A percentile compares a stretch with the other conserved stretches of the same genome.
Conservation (phyloP, 1,284 basidiomycete genomes). For the Rhodofomes roseus region DNA sequence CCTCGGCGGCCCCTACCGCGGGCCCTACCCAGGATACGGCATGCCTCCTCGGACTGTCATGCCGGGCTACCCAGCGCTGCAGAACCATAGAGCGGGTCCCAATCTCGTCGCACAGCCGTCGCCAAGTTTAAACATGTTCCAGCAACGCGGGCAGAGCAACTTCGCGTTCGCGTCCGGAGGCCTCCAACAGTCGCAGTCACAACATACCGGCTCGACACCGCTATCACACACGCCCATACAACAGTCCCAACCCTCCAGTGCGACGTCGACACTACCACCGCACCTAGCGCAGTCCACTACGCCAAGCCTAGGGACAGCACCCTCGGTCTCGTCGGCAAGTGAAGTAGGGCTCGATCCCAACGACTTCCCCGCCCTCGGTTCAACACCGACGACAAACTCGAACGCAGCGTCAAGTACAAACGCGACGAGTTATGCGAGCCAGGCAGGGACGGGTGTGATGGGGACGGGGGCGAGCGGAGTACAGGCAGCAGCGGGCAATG, state of each 20-base stretch:
- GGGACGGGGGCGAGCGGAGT: slow-evolving; percentile 36
- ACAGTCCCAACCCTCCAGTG: slow-evolving; percentile 45
- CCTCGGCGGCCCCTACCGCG: slow-evolving; percentile 60
- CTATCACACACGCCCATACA: slow-evolving; percentile 24
- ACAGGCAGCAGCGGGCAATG: slow-evolving; percentile 32
- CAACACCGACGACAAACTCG: slow-evolving; percentile 38
- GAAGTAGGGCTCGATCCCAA: slow-evolving; percentile 81
- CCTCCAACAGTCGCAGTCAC: slow-evolving; percentile 41
- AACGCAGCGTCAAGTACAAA: slow-evolving; percentile 32
- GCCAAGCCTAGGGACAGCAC: slow-evolving; percentile 41
- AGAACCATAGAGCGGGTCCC: slow-evolving; percentile 55
- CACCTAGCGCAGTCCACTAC: slow-evolving; percentile 51
- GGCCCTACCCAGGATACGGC: slow-evolving; percentile 58
- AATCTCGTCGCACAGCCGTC: slow-evolving; percentile 58
- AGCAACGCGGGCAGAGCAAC: slow-evolving; percentile 51
- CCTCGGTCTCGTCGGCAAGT: slow-evolving; percentile 59
- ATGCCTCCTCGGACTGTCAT: slow-evolving; percentile 60
- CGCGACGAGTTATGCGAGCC: slow-evolving; percentile 69
- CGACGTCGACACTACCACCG: slow-evolving; percentile 47
- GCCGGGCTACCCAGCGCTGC: slow-evolving; percentile 49
- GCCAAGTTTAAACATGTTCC: slow-evolving; percentile 59
- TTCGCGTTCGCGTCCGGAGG: slow-evolving; percentile 56
- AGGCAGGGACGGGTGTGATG: slow-evolving; percentile 59
- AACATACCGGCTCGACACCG: slow-evolving; percentile 37
- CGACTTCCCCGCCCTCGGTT: slow-evolving; percentile 81